A percentile compares a stretch with the other conserved stretches of the same genome.
These are phyloP conservation scores for Verbena officinalis DNA, from an alignment of 257 asterid genomes.

Conservation along the genomic window DNA sequence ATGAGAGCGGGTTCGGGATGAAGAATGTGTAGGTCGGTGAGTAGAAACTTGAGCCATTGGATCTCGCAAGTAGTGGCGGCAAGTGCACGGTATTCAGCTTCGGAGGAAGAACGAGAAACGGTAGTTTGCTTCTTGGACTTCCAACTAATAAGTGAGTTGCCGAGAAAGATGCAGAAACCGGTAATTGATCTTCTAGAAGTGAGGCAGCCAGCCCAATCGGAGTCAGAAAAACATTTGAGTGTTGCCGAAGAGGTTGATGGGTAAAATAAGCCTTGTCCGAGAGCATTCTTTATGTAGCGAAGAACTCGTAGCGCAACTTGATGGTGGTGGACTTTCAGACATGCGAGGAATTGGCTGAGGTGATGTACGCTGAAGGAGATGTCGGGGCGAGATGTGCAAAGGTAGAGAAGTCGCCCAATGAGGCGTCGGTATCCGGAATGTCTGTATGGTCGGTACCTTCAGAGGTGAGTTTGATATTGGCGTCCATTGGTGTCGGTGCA, in stretches of 20 bases:
- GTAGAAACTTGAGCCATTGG: too few relatives aligned
- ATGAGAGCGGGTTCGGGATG: too few relatives aligned
- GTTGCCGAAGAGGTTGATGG: not conserved
- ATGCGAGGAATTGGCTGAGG: not conserved
- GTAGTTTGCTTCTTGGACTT: not conserved
- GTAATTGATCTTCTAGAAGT: not conserved
- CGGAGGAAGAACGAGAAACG: not conserved
- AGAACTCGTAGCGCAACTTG: not conserved
- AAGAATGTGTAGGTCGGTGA: too few relatives aligned
- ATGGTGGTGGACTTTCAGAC: not conserved
- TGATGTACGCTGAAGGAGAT: not conserved
- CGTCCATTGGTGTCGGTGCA: too few relatives aligned
- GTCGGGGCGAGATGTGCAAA: not conserved
- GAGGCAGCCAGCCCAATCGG: not conserved
- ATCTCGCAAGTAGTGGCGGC: not conserved
- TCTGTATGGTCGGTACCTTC: not conserved
- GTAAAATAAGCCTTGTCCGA: not conserved
- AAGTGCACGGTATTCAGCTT: not conserved
- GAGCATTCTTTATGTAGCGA: not conserved
- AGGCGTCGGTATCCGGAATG: not conserved
- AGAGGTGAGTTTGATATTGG: not conserved
- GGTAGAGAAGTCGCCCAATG: not conserved
- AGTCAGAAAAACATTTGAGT: not conserved
- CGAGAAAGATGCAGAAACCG: not conserved
- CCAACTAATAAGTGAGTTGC: not conserved